Conservation (phyloP, 441 rosid genomes). For the Aleurites moluccanus region DNA sequence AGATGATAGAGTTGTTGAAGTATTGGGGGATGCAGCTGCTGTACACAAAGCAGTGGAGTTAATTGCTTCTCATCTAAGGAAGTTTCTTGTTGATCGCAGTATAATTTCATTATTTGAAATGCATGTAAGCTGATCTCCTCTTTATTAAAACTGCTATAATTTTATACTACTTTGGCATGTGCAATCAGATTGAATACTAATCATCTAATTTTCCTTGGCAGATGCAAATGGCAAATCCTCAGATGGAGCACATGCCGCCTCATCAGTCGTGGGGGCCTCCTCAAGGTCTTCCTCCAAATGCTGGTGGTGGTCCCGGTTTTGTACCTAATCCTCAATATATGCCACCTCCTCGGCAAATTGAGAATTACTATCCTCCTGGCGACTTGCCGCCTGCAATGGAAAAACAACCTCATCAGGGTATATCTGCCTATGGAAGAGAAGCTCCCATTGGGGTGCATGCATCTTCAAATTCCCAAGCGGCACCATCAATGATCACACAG, state of each 20-base stretch:
- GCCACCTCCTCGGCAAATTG: conserved; percentile 81
- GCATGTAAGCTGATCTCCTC: conserved; percentile 48
- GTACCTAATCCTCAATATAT: conserved; percentile 75
- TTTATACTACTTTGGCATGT: conserved; percentile 1
- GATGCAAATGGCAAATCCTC: conserved; percentile 84
- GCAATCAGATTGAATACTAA: conserved; percentile 14
- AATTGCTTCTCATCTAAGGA: conserved; percentile 88
- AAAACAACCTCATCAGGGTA: conserved; percentile 91
- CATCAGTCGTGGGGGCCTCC: conserved; percentile 95
- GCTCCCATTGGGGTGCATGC: conserved; percentile 66
- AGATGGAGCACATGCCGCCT: conserved; percentile 81
- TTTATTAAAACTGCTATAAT: conserved; percentile 2
- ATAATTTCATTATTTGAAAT: conserved; percentile 84
- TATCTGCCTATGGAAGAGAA: conserved; percentile 95
- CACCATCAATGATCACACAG: conserved; percentile 95
- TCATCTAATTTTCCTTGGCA: conserved; percentile 29
- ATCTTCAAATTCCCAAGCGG: conserved; percentile 54
- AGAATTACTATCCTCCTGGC: conserved; percentile 71
- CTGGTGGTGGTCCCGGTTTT: conserved; percentile 69
- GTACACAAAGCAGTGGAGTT: conserved; percentile 94
- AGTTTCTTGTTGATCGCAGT: conserved; percentile 94
- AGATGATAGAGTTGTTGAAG: conserved; percentile 97
- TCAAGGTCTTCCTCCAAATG: conserved; percentile 73
- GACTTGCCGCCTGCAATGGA: conserved; percentile 83
- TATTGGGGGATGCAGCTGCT: conserved; percentile 74